Evolutionary conservation across 345 rosid genomes (phyloP).

Genomic region (Capsella bursapastoris): DNA sequence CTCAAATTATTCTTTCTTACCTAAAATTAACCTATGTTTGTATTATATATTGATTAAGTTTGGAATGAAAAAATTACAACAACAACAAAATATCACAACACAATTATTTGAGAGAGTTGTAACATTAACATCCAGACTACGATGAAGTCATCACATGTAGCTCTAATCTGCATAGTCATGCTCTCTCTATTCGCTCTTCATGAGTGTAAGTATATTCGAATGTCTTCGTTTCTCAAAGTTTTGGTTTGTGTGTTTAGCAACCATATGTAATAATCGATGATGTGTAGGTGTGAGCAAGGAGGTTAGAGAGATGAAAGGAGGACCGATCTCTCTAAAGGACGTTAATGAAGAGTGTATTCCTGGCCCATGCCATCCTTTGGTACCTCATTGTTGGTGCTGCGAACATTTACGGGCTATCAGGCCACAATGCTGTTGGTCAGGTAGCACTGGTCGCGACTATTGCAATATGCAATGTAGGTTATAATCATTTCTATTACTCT

Average conservation of each 20-base stretch:
- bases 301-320: not conserved
- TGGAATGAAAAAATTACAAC: not conserved
- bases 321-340: not conserved
- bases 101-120: not conserved
- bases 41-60: not conserved
- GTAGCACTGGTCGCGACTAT: not conserved
- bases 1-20: not conserved
- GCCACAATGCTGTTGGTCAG: not conserved
- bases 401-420: not conserved
- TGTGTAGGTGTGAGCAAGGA: not conserved
- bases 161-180: conserved; percentile 23
- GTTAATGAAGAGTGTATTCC: not conserved
- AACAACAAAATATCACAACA: not conserved
- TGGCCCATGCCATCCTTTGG: not conserved
- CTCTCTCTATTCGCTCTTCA: conserved; percentile 19
- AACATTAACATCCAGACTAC: not conserved
- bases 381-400: conserved; percentile 8
- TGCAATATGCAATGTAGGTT: not conserved
- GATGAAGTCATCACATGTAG: conserved; percentile 27
- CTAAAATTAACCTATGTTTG: not conserved
- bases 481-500: not conserved
- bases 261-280: not conserved
- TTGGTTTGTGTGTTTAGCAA: not conserved
- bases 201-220: conserved; percentile 21
- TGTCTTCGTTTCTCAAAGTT: too few relatives aligned